These are phyloP conservation scores for Dalbergia oliveri DNA, from an alignment of 306 rosid genomes.

Conservation along the genomic window DNA sequence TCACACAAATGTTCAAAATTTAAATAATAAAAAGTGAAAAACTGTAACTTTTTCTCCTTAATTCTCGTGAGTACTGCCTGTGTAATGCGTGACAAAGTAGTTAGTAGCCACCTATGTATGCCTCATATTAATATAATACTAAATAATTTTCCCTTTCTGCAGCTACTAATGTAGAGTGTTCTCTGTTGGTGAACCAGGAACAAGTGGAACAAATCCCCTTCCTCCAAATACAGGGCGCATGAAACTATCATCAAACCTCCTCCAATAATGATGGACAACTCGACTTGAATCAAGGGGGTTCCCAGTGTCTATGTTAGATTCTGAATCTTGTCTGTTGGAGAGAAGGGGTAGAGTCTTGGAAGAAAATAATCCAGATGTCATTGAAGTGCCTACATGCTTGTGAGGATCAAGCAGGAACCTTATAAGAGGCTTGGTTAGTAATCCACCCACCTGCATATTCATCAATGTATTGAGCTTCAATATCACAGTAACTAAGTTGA, in stretches of 20 bases:
- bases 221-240: slow-evolving; percentile 80
- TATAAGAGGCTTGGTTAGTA: slow-evolving; percentile 67
- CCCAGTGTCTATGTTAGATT: slow-evolving; percentile 28
- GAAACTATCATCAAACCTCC: slow-evolving; percentile 54
- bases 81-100: neutral
- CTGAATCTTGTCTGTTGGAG: slow-evolving; percentile 32
- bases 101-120: neutral
- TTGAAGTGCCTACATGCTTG: neutral
- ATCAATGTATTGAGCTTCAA: neutral
- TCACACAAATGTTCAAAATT: neutral
- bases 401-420: slow-evolving; percentile 55
- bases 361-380: slow-evolving; percentile 27
- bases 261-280: slow-evolving; percentile 58
- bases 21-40: neutral
- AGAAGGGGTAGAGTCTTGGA: slow-evolving; percentile 53
- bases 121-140: neutral
- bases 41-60: neutral
- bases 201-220: slow-evolving; percentile 54
- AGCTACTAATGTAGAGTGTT: slow-evolving; percentile 11
- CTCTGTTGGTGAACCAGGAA: slow-evolving; percentile 38
- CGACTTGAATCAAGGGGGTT: slow-evolving; percentile 39
- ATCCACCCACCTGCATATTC: slow-evolving; percentile 65
- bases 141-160: too few relatives aligned
- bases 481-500: neutral
- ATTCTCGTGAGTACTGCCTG: neutral